These are phyloP conservation scores for Cryphonectria parasitica DNA, from an alignment of 2,329 filamentous ascomycete species.

Conservation along the genomic window DNA sequence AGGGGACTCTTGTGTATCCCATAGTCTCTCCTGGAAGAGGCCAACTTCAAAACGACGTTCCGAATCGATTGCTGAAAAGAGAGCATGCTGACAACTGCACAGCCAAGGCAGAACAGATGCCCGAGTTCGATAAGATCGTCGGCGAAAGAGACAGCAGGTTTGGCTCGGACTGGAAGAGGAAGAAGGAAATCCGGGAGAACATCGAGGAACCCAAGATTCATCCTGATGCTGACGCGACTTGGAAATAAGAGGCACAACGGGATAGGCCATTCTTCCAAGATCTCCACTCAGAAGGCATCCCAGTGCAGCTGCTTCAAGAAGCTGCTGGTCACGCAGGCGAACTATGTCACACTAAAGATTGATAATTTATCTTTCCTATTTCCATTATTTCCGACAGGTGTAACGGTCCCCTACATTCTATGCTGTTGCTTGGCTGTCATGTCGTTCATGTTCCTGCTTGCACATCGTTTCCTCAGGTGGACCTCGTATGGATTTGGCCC, in stretches of 20 bases:
- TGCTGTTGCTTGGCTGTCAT: neutral
- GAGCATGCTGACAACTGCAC: neutral
- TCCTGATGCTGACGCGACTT: constrained; percentile 38
- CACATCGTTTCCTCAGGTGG: neutral
- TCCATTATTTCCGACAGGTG: neutral
- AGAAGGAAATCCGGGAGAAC: constrained; percentile 48
- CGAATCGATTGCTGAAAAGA: no score
- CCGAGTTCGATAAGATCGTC: constrained; percentile 48
- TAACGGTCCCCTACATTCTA: neutral
- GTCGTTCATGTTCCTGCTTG: neutral
- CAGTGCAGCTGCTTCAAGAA: no score
- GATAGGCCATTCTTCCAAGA: neutral
- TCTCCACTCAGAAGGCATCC: neutral
- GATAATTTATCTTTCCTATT: neutral
- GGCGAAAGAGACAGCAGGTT: constrained; percentile 51
- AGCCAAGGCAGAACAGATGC: constrained; percentile 46
- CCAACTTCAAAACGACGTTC: no score
- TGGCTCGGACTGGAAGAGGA: constrained; percentile 48
- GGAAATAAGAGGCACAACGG: constrained; percentile 12
- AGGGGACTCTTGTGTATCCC: neutral
- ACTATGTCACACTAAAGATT: neutral
- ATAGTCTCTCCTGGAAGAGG: no score
- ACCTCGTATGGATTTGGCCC: neutral
- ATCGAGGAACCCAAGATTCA: constrained; percentile 49
- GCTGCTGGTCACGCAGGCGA: neutral